Conservation (phyloP, 805 yeast genomes). For the Yamadazyma sp. region DNA sequence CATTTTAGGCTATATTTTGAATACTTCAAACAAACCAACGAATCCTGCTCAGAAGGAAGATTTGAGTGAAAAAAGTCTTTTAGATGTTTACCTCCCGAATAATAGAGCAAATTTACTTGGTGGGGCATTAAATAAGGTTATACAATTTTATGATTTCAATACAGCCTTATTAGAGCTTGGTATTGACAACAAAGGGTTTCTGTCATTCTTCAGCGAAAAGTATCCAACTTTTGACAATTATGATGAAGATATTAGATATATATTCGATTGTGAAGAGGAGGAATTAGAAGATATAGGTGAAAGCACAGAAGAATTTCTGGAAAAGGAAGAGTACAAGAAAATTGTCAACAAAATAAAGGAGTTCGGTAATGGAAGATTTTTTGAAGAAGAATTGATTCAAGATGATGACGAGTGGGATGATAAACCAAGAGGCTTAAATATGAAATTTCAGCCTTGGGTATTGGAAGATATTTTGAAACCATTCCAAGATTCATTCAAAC, state of each 20-base stretch:
- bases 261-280: conserved; percentile 9
- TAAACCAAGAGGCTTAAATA: conserved; percentile 1
- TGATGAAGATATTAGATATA: conserved; percentile 13
- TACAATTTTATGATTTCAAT: conserved; percentile 8
- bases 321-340: conserved; percentile 1
- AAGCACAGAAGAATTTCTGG: not conserved
- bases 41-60: conserved; percentile 6
- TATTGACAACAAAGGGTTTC: conserved; percentile 1
- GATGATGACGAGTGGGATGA: conserved; percentile 2
- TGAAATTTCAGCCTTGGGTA: not conserved
- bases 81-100: conserved; percentile 24
- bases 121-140: conserved; percentile 17
- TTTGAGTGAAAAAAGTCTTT: conserved; percentile 3
- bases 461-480: not conserved
- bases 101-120: conserved; percentile 38
- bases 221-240: conserved; percentile 5
- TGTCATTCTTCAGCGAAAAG: conserved; percentile 5
- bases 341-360: not conserved
- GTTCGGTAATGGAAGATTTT: not conserved
- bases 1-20: conserved; percentile 55
- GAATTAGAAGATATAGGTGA: not conserved
- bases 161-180: conserved; percentile 7
- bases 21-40: not conserved
- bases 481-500: not conserved
- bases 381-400: not conserved